A percentile compares a stretch with the other conserved stretches of the same genome.
Conservation (phyloP, 164 flowering plant genomes). For the Aristolochia californica region DNA sequence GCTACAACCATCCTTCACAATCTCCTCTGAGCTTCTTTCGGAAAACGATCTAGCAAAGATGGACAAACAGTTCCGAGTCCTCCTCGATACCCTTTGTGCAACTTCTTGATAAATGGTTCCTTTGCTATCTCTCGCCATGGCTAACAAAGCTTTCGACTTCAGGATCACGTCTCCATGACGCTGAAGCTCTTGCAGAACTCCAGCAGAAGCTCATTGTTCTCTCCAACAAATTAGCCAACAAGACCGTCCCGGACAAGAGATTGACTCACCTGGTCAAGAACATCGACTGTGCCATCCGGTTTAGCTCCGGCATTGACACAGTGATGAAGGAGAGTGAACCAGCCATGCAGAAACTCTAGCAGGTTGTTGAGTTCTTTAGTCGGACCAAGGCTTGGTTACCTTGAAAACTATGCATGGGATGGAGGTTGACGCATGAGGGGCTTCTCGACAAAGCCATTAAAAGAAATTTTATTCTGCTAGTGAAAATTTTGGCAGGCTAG, state of each 20-base stretch:
- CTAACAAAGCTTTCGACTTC: constrained; percentile 52
- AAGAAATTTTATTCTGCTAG: too few species aligned
- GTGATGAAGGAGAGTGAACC: constrained; percentile 47
- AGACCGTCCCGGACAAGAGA: constrained; percentile 16
- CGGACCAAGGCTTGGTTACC: constrained; percentile 55
- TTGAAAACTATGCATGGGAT: constrained; percentile 49
- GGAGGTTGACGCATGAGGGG: constrained; percentile 62
- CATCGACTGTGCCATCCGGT: constrained; percentile 38
- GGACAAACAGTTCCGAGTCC: constrained; percentile 26
- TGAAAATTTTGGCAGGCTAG: too few species aligned
- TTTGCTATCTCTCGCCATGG: constrained; percentile 45
- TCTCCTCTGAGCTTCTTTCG: constrained; percentile 30
- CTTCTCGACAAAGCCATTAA: constrained; percentile 52
- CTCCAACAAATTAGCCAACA: constrained; percentile 21
- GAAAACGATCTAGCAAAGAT: constrained; percentile 26
- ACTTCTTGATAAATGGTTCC: constrained; percentile 41
- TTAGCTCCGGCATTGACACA: constrained; percentile 27
- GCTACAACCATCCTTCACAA: constrained; percentile 36
- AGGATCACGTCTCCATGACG: constrained; percentile 52
- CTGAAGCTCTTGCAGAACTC: constrained; percentile 40
- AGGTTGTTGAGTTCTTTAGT: constrained; percentile 70
- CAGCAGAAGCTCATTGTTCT: constrained; percentile 35
- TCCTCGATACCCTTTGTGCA: constrained; percentile 23
- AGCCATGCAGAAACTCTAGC: constrained; percentile 57
- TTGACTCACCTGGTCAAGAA: constrained; percentile 28